Evolutionary conservation across 2,329 filamentous ascomycete species (phyloP), one percentile per base, ranked within the genome.

Genomic region (Monilinia vaccinii-corymbosi): DNA sequence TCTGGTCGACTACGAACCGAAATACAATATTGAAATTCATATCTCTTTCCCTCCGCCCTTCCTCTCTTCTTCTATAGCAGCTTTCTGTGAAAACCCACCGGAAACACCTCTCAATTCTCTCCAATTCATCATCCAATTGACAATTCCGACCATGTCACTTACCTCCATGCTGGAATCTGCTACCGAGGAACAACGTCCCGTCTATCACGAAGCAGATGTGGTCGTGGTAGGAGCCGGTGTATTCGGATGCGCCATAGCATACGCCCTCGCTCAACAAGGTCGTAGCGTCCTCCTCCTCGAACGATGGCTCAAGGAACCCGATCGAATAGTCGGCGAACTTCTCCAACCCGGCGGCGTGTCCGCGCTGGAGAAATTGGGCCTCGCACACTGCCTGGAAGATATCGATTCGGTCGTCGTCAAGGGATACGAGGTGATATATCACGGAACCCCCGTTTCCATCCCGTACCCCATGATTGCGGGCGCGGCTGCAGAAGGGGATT

Each of bases 281-380:
- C 85, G 94, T 64, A 95, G 89, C 72, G 92, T 99, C 31, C 81
- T 97, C 31, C 78, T 99, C 56, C 83, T 99, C 55, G 94, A 99
- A 77, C 83, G 84, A 69, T 95, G 85, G 75, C 79, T 97, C 75
- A 91, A 91, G 75, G 88, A 97, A 77, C 94, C 94, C 23, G 88
- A 97, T 76, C 86, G 94, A 65, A 99, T 99, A 67, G 91, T 99
- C 51, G 94, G 94, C 68, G 94, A 99, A 77, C 77, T 99, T 65
- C 78, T 99, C 68, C 94, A 99, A 75, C 94, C 94, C 0, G 94
- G 94, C 55, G 94, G 94, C 53, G 86, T 96, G 38, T 79, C 83
- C 56, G 89, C 94, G 9, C 79, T 99, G 69, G 81, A 86, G 70
- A 84, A 89, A 71, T 78, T 99, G 53, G 94, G 94, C 3, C 76